phyloP scores from a whole-genome alignment of 2,329 filamentous ascomycete genomes.

The Nemania diffusa region DNA sequence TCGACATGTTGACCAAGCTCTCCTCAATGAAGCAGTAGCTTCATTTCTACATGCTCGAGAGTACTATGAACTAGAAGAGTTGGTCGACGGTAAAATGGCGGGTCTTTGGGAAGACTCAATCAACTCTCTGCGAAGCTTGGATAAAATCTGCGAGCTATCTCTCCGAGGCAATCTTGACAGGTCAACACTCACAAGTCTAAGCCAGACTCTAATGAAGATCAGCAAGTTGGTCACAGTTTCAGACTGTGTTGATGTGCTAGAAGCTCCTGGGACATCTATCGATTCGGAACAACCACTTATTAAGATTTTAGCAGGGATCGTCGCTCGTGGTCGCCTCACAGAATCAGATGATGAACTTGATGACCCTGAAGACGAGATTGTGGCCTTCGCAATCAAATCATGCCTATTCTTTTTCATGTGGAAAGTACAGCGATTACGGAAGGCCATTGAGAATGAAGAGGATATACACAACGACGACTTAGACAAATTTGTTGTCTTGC shows the following conservation, averaged over 20 bases:
- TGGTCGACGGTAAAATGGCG: conserved; percentile 82
- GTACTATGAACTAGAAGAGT: conserved; percentile 88
- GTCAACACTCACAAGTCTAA: conserved; percentile 74
- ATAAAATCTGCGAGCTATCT: conserved; percentile 76
- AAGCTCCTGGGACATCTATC: conserved; percentile 64
- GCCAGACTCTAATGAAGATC: conserved; percentile 80
- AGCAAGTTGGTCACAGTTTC: conserved; percentile 83
- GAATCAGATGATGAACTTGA: conserved; percentile 77
- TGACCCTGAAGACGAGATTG: conserved; percentile 81
- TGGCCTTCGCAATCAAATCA: conserved; percentile 78
- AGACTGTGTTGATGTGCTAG: conserved; percentile 79
- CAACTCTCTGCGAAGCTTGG: conserved; percentile 76
- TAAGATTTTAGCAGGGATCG: conserved; percentile 76
- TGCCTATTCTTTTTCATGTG: conserved; percentile 95
- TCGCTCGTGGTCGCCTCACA: conserved; percentile 77
- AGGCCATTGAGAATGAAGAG: conserved; percentile 64
- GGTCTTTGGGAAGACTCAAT: conserved; percentile 87
- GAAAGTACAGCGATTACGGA: conserved; percentile 75
- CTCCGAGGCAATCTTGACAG: conserved; percentile 74
- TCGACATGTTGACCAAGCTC: conserved; percentile 86
- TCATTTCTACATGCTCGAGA: conserved; percentile 86
- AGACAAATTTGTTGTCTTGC: conserved; percentile 66
- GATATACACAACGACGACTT: conserved; percentile 68
- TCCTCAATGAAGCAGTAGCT: conserved; percentile 83
- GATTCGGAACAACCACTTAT: conserved; percentile 66